These are phyloP conservation scores for Incumbomyces lentus DNA, from an alignment of 2,329 filamentous ascomycete genomes.

Conservation along the genomic window DNA sequence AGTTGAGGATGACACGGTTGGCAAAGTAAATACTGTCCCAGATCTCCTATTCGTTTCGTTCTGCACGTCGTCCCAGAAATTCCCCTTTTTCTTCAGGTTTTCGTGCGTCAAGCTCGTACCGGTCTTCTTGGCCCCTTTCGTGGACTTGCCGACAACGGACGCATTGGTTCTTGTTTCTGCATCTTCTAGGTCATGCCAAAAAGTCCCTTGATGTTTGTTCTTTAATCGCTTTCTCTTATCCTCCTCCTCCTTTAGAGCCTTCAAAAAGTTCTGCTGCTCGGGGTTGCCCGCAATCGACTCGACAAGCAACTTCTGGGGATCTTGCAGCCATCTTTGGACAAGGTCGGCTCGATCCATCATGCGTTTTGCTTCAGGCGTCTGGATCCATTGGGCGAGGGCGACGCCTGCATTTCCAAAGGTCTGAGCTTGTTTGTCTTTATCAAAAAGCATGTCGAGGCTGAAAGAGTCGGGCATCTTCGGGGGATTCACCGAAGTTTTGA, in stretches of 20 bases:
- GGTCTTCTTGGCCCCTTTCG: background rate
- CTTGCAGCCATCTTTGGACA: slow-evolving; percentile 16
- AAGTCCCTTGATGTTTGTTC: slow-evolving; percentile 15
- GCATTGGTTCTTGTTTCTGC: slow-evolving; percentile 10
- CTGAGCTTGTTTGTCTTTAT: slow-evolving; percentile 16
- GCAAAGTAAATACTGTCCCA: slow-evolving; percentile 16
- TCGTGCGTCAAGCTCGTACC: slow-evolving; percentile 1
- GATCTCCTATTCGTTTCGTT: slow-evolving; percentile 14
- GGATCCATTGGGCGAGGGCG: slow-evolving; percentile 14
- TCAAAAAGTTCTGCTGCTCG: slow-evolving; percentile 15
- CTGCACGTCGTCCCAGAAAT: slow-evolving; percentile 17
- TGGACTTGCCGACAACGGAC: background rate
- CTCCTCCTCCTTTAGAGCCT: slow-evolving; percentile 15
- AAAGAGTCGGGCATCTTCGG: slow-evolving; percentile 10
- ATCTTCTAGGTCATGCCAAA: slow-evolving; percentile 17
- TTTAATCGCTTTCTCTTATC: slow-evolving; percentile 5
- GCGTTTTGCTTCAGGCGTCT: slow-evolving; percentile 13
- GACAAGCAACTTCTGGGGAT: slow-evolving; percentile 17
- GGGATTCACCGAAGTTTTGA: slow-evolving; percentile 9
- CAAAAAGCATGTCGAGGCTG: slow-evolving; percentile 18
- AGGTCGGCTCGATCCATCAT: slow-evolving; percentile 18
- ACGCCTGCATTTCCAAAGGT: slow-evolving; percentile 15
- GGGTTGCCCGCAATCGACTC: slow-evolving; percentile 13
- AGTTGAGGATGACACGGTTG: slow-evolving; percentile 13
- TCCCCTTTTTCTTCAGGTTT: slow-evolving; percentile 8